Evolutionary conservation across 495 filamentous ascomycete genomes (phyloP), one percentile per base, ranked within the genome.

Genomic region (Tuber umbilicatum): DNA sequence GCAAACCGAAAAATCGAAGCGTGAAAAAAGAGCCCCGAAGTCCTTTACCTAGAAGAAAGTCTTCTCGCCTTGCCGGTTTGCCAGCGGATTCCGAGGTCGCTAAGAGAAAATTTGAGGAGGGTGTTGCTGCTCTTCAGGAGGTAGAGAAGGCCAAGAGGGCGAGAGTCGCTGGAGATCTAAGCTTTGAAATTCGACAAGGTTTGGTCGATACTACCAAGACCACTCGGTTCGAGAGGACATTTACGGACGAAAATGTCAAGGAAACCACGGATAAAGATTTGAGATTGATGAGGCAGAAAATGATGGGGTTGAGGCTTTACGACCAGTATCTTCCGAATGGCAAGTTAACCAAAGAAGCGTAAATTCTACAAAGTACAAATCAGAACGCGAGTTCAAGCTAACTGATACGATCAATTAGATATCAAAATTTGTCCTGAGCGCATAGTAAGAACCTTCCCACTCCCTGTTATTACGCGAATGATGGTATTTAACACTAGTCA

Each of bases 341-440:
- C 92, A 84, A 74, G 87, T 77, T 70, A 27, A n/a, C 35, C 50
- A 31, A 41, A 47, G 69, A n/a, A 23, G 21, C 50, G 21, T 27
- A 31, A 27, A 45, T 4, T 42, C 69, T 38, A 47, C 27, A 37
- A 72, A 35, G 39, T 70, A 21, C 69, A 21, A 69, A 45, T 19
- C 37, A 27, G n/a, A 10, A 4, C 38, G 9, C 40, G 31, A 7
- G 27, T 75, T 35, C 17, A 37, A 38, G 69, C 43, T 81, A n/a
- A 82, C 67, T 75, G 37, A 75, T 70, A 41, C 50, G 60, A 76
- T 43, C 72, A 31, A 55, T 21, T 78, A 93, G 92, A 92, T 67
- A 95, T 98, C 82, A 99, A 98, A 80, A 89, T 98, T 70, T 94
- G 92, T 0, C 94, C 93, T 0, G 94, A 98, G 83, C 86, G 95